Evolutionary conservation across 1,284 basidiomycete species (phyloP).

Genomic region (Cutaneotrichosporon sp.): DNA sequence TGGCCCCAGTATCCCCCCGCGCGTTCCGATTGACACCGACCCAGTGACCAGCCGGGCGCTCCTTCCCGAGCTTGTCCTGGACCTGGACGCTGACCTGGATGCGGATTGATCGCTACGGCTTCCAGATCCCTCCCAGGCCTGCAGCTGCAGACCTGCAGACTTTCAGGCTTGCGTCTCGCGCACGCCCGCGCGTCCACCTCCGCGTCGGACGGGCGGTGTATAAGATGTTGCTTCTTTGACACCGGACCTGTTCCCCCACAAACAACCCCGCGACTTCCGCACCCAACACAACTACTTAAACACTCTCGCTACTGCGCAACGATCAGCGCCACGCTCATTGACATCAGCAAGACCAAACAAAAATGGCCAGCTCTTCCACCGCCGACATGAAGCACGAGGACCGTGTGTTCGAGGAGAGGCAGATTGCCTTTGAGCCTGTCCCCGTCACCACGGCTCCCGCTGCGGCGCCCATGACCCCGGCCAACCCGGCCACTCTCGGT

Average conservation of each 20-base stretch:
- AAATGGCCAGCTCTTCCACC: conserved; percentile 2
- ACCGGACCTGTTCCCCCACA: not conserved
- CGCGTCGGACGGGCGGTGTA: not conserved
- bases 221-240: not conserved
- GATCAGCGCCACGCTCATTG: not conserved
- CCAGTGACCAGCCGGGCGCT: not conserved
- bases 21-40: conserved; percentile 1
- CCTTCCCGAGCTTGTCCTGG: not conserved
- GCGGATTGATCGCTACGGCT: not conserved
- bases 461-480: not conserved
- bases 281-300: not conserved
- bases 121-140: not conserved
- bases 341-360: not conserved
- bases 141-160: too few species aligned
- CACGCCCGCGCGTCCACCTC: not conserved
- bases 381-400: conserved; percentile 11
- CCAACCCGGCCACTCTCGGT: conserved; percentile 17
- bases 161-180: not conserved
- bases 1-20: not conserved
- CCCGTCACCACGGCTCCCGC: not conserved
- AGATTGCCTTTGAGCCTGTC: conserved; percentile 4
- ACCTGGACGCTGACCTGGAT: not conserved
- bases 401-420: conserved; percentile 6
- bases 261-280: not conserved
- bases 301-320: not conserved